Conservation (phyloP, 352 stramenopile species). For the Globisporangium barbulae region DNA sequence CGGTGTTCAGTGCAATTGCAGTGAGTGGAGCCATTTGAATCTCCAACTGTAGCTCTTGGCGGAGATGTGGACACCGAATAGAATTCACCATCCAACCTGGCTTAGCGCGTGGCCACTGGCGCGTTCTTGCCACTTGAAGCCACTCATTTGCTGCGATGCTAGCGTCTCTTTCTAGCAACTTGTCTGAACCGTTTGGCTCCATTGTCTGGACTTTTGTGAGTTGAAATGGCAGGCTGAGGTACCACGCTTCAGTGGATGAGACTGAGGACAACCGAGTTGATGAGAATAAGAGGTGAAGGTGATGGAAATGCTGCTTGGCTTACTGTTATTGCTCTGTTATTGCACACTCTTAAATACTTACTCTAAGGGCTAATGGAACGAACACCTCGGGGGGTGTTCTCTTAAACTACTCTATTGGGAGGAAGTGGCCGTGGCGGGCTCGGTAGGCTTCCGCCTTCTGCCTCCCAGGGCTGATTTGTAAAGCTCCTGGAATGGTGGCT, state of each 20-base stretch:
- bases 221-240: not conserved
- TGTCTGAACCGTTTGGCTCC: conserved; percentile 1
- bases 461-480: not conserved
- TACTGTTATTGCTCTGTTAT: not conserved
- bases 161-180: too few relatives aligned
- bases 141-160: not conserved
- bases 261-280: not conserved
- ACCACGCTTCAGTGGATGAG: not conserved
- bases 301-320: not conserved
- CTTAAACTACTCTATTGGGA: not conserved
- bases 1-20: not conserved
- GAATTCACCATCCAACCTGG: too few relatives aligned
- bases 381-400: not conserved
- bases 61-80: too few relatives aligned
- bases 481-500: not conserved
- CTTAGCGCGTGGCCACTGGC: too few relatives aligned
- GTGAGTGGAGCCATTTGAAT: not conserved
- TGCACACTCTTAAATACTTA: conserved; percentile 1
- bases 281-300: not conserved
- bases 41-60: not conserved
- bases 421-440: too few relatives aligned
- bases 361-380: not conserved
- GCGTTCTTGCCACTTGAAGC: not conserved
- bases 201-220: conserved; percentile 1
- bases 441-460: not conserved